phyloP scores from a whole-genome alignment of 768 basidiomycete species.

The Rossbeevera mucosa region DNA sequence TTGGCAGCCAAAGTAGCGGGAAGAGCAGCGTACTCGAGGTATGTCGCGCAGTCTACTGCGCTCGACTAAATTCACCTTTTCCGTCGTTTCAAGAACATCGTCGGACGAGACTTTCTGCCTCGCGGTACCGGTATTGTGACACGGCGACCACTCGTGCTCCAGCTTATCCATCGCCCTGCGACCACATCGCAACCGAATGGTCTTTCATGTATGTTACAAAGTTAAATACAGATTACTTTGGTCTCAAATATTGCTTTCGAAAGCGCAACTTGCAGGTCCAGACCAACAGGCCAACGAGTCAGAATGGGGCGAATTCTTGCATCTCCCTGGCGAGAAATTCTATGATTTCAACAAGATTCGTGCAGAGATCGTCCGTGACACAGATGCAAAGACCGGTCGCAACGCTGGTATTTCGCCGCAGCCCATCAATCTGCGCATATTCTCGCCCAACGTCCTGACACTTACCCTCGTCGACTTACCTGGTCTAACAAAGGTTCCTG shows the following conservation, averaged over 20 bases:
- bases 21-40: conserved; percentile 94
- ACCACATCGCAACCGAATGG: conserved; percentile 43
- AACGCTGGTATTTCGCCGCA: conserved; percentile 97
- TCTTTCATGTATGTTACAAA: conserved; percentile 35
- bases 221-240: not conserved
- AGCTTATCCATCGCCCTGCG: conserved; percentile 85
- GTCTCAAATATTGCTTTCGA: not conserved
- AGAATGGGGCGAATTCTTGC: conserved; percentile 99
- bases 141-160: conserved; percentile 89
- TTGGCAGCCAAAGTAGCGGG: conserved; percentile 88
- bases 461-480: conserved; percentile 97
- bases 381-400: conserved; percentile 96
- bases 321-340: conserved; percentile 95
- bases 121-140: conserved; percentile 99
- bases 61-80: conserved; percentile 5
- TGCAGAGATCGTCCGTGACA: conserved; percentile 93
- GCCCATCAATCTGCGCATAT: conserved; percentile 97
- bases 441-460: conserved; percentile 94
- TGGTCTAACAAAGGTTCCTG: conserved; percentile 91
- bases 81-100: conserved; percentile 69
- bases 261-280: conserved; percentile 37
- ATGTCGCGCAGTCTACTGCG: conserved; percentile 16
- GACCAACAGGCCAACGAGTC: conserved; percentile 84
- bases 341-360: conserved; percentile 97
- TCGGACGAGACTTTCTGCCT: conserved; percentile 96